These are phyloP conservation scores for Monosporozyma solicola DNA, from an alignment of 805 yeast species.

Conservation along the genomic window DNA sequence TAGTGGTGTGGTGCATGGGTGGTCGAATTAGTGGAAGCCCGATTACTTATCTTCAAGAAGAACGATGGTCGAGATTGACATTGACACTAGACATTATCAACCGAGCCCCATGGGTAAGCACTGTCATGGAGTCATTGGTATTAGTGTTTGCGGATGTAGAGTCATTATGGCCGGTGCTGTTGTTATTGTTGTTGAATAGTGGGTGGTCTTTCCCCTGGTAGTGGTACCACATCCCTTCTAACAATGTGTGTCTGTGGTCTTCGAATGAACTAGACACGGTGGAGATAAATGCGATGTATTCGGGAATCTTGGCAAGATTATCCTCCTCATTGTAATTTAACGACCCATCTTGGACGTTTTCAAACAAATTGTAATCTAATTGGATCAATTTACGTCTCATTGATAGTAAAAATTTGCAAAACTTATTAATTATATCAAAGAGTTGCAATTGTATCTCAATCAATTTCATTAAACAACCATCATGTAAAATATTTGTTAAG, in stretches of 20 bases:
- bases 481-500: constrained; percentile 23
- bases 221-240: constrained; percentile 14
- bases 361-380: constrained; percentile 12
- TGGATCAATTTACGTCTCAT: constrained; percentile 16
- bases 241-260: constrained; percentile 13
- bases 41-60: background rate
- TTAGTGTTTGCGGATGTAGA: background rate
- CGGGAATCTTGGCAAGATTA: constrained; percentile 7
- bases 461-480: constrained; percentile 15
- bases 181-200: background rate
- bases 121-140: background rate
- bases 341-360: background rate
- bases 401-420: constrained; percentile 25
- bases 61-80: background rate
- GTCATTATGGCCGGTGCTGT: too few species aligned
- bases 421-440: constrained; percentile 25
- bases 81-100: background rate
- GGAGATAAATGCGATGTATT: constrained; percentile 9
- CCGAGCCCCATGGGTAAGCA: background rate
- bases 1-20: background rate
- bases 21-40: background rate
- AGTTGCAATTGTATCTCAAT: constrained; percentile 25
- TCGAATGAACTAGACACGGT: constrained; percentile 8
- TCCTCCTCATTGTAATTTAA: constrained; percentile 12
- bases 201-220: constrained; percentile 6